These are phyloP conservation scores for Nannizzia gypsea DNA, from an alignment of 2,329 filamentous ascomycete genomes.

Conservation along the genomic window DNA sequence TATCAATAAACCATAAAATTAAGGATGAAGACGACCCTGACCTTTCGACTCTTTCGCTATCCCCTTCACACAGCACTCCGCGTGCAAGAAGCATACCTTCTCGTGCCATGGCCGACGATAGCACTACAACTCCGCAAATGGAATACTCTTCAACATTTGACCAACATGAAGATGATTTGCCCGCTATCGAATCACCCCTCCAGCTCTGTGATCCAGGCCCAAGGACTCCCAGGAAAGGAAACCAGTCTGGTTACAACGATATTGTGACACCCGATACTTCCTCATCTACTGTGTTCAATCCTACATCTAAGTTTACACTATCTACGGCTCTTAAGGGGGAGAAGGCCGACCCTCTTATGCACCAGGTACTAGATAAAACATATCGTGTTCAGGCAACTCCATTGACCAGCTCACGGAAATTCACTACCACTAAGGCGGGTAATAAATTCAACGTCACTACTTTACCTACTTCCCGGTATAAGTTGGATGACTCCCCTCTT, in stretches of 20 bases:
- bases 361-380: conserved; percentile 87
- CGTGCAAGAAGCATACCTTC: conserved; percentile 23
- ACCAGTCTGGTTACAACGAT: conserved; percentile 14
- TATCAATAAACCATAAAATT: conserved; percentile 13
- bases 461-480: conserved; percentile 21
- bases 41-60: conserved; percentile 32
- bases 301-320: conserved; percentile 33
- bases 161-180: conserved; percentile 44
- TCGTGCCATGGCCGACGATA: conserved; percentile 10
- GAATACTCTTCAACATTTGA: conserved; percentile 69
- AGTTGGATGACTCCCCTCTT: conserved; percentile 41
- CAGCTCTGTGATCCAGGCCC: conserved; percentile 22
- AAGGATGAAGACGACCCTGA: conserved; percentile 36
- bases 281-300: conserved; percentile 43
- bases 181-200: conserved; percentile 25
- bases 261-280: conserved; percentile 54
- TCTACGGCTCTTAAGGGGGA: conserved; percentile 28
- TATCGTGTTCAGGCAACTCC: conserved; percentile 91
- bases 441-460: conserved; percentile 12
- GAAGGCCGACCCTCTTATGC: conserved; percentile 62
- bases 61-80: conserved; percentile 38
- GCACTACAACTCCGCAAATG: conserved; percentile 18
- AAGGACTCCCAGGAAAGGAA: conserved; percentile 25
- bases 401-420: conserved; percentile 34
- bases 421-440: conserved; percentile 11